Conservation (phyloP, 495 filamentous ascomycete species). For the Hypoxylon subgilvum region DNA sequence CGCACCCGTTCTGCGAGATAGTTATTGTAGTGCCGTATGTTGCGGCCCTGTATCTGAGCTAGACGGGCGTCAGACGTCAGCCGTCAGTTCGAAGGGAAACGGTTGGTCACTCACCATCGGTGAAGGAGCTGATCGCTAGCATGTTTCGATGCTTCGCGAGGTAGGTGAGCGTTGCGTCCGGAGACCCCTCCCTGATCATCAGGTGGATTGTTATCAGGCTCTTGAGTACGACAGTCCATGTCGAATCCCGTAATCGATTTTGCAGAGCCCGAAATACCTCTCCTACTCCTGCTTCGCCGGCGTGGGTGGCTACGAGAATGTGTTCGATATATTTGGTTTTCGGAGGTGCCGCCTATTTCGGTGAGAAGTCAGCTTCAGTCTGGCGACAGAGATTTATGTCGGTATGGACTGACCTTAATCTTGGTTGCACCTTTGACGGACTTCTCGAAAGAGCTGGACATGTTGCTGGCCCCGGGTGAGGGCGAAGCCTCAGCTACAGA, state of each 20-base stretch:
- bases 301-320: conserved; percentile 92
- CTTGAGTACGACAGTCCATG: conserved; percentile 98
- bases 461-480: conserved; percentile 45
- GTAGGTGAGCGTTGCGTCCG: conserved; percentile 84
- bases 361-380: conserved; percentile 17
- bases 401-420: conserved; percentile 73
- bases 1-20: conserved; percentile 84
- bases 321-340: conserved; percentile 99
- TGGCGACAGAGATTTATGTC: not conserved
- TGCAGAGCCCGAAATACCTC: conserved; percentile 94
- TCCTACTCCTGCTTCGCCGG: conserved; percentile 91
- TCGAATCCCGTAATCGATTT: conserved; percentile 86
- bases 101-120: conserved; percentile 74
- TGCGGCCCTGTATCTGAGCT: conserved; percentile 95
- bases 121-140: conserved; percentile 87
- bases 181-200: conserved; percentile 95
- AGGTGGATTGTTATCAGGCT: conserved; percentile 91
- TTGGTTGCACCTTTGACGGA: conserved; percentile 93
- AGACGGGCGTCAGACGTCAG: conserved; percentile 4
- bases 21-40: conserved; percentile 88
- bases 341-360: conserved; percentile 80
- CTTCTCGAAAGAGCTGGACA: conserved; percentile 87
- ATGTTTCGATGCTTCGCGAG: conserved; percentile 82
- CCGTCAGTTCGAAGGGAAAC: conserved; percentile 8
- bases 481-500: conserved; percentile 14